Conservation (phyloP, 225 moss, liverwort and hornwort genomes). For the Physcomitrium patens region DNA sequence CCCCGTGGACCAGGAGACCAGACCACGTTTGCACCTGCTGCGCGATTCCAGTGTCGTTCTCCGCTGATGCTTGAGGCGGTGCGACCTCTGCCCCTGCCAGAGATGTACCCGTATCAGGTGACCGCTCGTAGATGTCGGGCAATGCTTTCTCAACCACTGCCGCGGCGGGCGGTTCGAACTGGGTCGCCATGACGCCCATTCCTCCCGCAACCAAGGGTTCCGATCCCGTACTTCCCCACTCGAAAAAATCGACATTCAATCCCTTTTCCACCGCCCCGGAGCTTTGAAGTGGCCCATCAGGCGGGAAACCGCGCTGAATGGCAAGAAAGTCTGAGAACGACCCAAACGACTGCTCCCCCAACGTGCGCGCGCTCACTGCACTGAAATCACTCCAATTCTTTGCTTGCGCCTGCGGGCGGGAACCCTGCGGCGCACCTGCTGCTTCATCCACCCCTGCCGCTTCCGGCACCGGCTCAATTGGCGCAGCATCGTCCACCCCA, state of each 20-base stretch:
- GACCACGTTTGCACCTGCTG: conserved; percentile 26
- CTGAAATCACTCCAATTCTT: conserved; percentile 86
- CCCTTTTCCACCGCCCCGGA: conserved; percentile 29
- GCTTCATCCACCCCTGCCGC: too few species aligned
- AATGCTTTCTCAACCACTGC: conserved; percentile 26
- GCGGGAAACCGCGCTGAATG: conserved; percentile 45
- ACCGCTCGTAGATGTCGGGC: conserved; percentile 30
- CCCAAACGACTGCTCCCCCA: conserved; percentile 73
- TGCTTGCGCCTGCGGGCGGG: conserved; percentile 26
- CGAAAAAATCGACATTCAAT: conserved; percentile 65
- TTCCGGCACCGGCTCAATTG: too few species aligned
- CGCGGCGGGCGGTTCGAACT: conserved; percentile 7
- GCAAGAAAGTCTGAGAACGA: conserved; percentile 92
- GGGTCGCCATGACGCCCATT: conserved; percentile 21
- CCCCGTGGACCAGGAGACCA: conserved; percentile 3
- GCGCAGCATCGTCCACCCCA: too few species aligned
- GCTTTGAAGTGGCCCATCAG: background rate
- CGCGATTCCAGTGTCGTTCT: conserved; percentile 16
- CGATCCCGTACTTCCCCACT: conserved; percentile 34
- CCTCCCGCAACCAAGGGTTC: conserved; percentile 23
- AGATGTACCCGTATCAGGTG: conserved; percentile 17
- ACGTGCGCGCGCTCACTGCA: conserved; percentile 52
- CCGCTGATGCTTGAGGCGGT: background rate
- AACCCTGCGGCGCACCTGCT: too few species aligned
- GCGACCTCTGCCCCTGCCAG: conserved; percentile 34